Evolutionary conservation across 1,284 basidiomycete genomes (phyloP).

Genomic region (Violaceomyces palustris): DNA sequence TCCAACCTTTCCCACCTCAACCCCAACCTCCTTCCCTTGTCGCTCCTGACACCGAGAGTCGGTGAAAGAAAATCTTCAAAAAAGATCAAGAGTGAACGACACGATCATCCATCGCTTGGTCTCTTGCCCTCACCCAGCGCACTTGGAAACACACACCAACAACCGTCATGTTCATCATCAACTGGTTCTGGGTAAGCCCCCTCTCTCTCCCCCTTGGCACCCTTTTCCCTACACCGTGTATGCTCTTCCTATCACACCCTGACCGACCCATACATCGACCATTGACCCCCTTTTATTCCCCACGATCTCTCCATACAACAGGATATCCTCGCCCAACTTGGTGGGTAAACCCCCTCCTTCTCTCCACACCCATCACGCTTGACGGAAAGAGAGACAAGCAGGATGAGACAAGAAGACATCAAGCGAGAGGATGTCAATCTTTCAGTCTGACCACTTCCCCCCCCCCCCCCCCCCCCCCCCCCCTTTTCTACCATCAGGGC

Average conservation of each 20-base stretch:
- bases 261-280: not conserved
- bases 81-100: no score
- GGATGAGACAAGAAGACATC: not conserved
- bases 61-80: no score
- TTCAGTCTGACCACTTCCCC: not conserved
- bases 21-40: no score
- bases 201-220: not conserved
- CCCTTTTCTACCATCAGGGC: conserved; percentile 66
- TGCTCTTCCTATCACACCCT: not conserved
- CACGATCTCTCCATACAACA: conserved; percentile 2
- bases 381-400: no score
- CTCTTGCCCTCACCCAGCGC: no score
- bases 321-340: conserved; percentile 51
- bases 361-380: not conserved
- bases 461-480: conserved; percentile 9
- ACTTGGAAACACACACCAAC: no score
- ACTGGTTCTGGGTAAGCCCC: conserved; percentile 52
- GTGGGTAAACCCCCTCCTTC: conserved; percentile 17
- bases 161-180: conserved; percentile 48
- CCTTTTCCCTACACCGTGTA: not conserved
- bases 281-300: not conserved
- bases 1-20: no score
- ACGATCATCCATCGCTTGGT: no score
- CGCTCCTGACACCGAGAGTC: no score
- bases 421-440: not conserved